Evolutionary conservation across 768 basidiomycete species (phyloP), one percentile per base, ranked within the genome.

Genomic region (Sporobolomyces roseus): DNA sequence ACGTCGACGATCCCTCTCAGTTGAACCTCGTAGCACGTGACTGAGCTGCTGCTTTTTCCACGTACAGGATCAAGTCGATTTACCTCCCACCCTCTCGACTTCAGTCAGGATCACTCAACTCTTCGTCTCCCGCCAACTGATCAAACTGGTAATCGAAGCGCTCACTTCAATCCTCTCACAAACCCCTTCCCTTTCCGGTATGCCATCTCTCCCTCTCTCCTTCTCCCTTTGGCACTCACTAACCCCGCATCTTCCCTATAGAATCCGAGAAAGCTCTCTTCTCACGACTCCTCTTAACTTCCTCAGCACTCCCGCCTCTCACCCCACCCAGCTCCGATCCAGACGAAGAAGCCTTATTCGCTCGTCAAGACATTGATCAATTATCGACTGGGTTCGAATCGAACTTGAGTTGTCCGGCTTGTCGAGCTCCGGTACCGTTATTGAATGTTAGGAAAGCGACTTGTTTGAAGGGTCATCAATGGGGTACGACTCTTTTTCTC

Each of bases 321-420:
- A n/a, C n/a, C n/a, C n/a, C 19, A 33, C 52, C 33, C 30, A 16
- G 13, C 50, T 51, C 50, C 23, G 50, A 54, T 4, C 32, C 12
- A 35, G 50, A 54, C 19, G 53, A 54, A 4, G 25, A 50, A 25
- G 21, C 19, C 38, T 46, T 13, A 13, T 13, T 46, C 45, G 45
- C 12, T 7, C 38, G 17, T 9, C 38, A 41, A 17, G 9, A 41
- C 9, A 41, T 9, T 41, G 38, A 41, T 9, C 38, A 41, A 41
- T 41, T 16, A 14, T 35, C 17, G n/a, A n/a, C n/a, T n/a, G n/a
- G n/a, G n/a, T n/a, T n/a, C n/a, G n/a, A n/a, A n/a, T n/a, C n/a
- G n/a, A n/a, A n/a, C n/a, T n/a, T 14, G 7, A 30, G 14, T n/a
- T 61, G 61, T 46, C 61, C 61, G 10, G 61, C 61, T 27, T 63